Base-by-base conservation (phyloP, 2,329 filamentous ascomycete genomes). In the Aspergillus fischeri region DNA sequence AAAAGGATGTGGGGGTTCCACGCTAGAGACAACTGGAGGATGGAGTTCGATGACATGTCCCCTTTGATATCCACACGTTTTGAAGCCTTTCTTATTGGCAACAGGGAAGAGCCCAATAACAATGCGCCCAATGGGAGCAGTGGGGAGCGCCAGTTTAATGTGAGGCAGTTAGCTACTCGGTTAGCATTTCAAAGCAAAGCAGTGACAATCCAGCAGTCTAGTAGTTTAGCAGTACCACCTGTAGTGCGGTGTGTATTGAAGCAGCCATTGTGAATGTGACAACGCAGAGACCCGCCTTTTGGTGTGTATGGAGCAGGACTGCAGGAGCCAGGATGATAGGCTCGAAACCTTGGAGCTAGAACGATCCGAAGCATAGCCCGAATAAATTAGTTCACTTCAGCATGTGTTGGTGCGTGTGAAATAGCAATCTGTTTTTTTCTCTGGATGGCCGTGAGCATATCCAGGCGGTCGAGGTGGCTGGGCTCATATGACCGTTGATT, bases 21-120 rank as follows among this genome's bases (percentile, higher is more conserved):
- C 47, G 20, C 53, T 35, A 55, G 61, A 53, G 49, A 54, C 56
- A 55, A 60, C 53, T 62, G 52, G 61, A 60, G 62, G 61, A 50
- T 54, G 49, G 38, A 54, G 59, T 60, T 59, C 58, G 63, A 63
- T 66, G 65, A 66, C 63, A 65, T 67, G 65, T 65, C 61, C 54
- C 59, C 53, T 51, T 53, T 53, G 56, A 55, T 60, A 58, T 59
- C 64, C 64, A 63, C 57, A 65, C 60, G 55, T 59, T 60, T 51
- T 35, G 52, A 53, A 48, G 58, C 57, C 57, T 58, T 60, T 61
- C 65, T 63, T 55, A 54, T 60, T 60, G 60, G 60, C 54, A 63
- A 52, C 42, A 32, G 51, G 56, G 53, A 42, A 35, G 41, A 60
- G 55, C 55, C 63, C 62, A 65, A 65, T 63, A 58, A 59, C 52